Percentiles rank a stretch among this genome's conserved stretches.
phyloP scores from a whole-genome alignment of 495 filamentous ascomycete genomes.

The Penicillium argentinense region DNA sequence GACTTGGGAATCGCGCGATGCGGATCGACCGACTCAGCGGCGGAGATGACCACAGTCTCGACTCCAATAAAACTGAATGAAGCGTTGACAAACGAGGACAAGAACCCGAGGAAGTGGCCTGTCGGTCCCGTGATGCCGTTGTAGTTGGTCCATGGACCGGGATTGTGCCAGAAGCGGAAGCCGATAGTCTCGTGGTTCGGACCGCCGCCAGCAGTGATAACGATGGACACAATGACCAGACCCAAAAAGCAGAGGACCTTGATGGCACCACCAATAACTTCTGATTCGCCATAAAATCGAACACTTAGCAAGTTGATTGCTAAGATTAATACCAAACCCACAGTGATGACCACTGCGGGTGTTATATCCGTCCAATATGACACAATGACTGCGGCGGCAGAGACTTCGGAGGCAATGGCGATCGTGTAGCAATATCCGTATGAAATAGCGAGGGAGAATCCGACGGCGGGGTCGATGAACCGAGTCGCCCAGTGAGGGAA shows the following conservation, averaged over 20 bases:
- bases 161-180: slow-evolving; percentile 66
- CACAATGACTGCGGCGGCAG: slow-evolving; percentile 70
- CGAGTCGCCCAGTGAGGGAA: slow-evolving; percentile 73
- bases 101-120: slow-evolving; percentile 45
- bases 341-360: slow-evolving; percentile 64
- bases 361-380: slow-evolving; percentile 61
- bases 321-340: slow-evolving; percentile 68
- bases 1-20: slow-evolving; percentile 74
- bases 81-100: slow-evolving; percentile 47
- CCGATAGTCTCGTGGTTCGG: slow-evolving; percentile 62
- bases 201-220: slow-evolving; percentile 67
- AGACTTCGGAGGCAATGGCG: slow-evolving; percentile 69
- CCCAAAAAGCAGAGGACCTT: slow-evolving; percentile 77
- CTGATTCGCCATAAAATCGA: slow-evolving; percentile 69
- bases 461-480: slow-evolving; percentile 68
- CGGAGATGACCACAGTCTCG: slow-evolving; percentile 76
- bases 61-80: slow-evolving; percentile 57
- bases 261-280: slow-evolving; percentile 69
- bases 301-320: slow-evolving; percentile 69
- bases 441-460: slow-evolving; percentile 63
- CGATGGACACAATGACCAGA: slow-evolving; percentile 64
- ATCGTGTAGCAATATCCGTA: slow-evolving; percentile 55
- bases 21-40: slow-evolving; percentile 81
- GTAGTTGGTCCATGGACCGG: slow-evolving; percentile 41
- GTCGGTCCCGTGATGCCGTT: slow-evolving; percentile 34